Base-by-base conservation (phyloP, 768 basidiomycete species). In the Suillus decipiens region DNA sequence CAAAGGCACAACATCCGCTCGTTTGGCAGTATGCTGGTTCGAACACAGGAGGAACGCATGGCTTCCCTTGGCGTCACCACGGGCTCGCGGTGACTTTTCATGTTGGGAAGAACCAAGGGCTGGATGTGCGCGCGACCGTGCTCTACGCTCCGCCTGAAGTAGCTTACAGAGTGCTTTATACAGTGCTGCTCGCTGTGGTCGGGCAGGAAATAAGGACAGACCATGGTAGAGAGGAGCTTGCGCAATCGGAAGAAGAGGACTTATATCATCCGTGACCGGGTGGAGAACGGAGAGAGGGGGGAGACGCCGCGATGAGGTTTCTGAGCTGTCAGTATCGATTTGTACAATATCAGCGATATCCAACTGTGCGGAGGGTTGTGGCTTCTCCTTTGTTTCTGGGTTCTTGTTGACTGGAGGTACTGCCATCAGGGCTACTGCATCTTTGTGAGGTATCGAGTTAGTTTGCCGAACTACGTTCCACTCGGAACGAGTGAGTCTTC, bases 1-100 rank as follows among this genome's bases (percentile, higher is more conserved):
- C 14, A 89, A 76, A 7, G 86, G 81, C 1, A 82, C 86, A 8
- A 84, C 77, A 68, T 94, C 92, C 0, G 81, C 87, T 42, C 86
- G 78, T 61, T 73, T 73, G 19, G 82, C 71, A 0, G 82, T 84
- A 31, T 80, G 72, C 15, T 75, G 77, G 60, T 84, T 80, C 8
- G 89, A 85, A 60, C 74, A 78, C 15, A 94, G 68, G 15, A 93
- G 67, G 70, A 90, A 92, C 9, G 89, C 91, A 70, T 90, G 87
- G 64, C 89, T 92, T 3, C 77, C 79, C 66, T 84, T 86, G 33
- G 77, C 64, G 41, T 79, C 78, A 10, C 72, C 75, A 9, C 50
- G 62, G 34, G 60, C 39, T 15, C 68, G 66, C 3, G 39, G 7
- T 12, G 39, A 57, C 17, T 39, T 41, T 31, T 57, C 39, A n/a